Evolutionary conservation across 345 rosid species (phyloP), one percentile per base, ranked within the genome.

Genomic region (Diplotaxis tenuifolia): DNA sequence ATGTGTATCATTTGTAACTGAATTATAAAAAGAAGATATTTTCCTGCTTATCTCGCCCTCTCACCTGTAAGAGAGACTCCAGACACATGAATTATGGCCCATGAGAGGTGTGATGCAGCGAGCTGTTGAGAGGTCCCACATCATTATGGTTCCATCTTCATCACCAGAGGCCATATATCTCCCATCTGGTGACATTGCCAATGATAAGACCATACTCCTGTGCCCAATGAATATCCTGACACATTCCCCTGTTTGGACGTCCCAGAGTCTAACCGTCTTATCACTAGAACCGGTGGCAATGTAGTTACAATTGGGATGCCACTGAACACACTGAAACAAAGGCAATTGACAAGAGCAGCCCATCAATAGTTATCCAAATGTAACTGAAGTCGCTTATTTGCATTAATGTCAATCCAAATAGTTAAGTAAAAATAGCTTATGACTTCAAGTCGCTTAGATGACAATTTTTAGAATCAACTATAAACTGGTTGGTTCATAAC

Each of bases 231-330:
- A 96, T 69, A 89, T 88, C 22, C 99, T 80, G 29, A 86, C 92
- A 70, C 98, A 92, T 57, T 92, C 97, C 76, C 99, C 98, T 5
- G 90, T 92, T 73, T 87, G 87, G 14, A 92, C 94, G 77, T 96
- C 97, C 98, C 99, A 90, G 56, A 96, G 80, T 64, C 98, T 75
- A 64, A 92, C 98, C 2, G 91, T 90, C 82, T 89, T 92, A 83
- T 96, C 98, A 49, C 92, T 88, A 38, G 97, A 92, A 23, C 99
- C 99, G 4, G 98, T 92, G 7, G 96, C 97, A 10, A 90, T 84
- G 80, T 86, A 92, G 86, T 92, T 96, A 85, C 98, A 96, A 82
- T 96, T 96, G 73, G 87, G 84, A 86, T 96, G 98, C 99, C 99
- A 96, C 74, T 87, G 96, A 73, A 96, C 86, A 79, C 97, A 92